Conservation (phyloP, 768 basidiomycete species). For the Lenzites betulinus region DNA sequence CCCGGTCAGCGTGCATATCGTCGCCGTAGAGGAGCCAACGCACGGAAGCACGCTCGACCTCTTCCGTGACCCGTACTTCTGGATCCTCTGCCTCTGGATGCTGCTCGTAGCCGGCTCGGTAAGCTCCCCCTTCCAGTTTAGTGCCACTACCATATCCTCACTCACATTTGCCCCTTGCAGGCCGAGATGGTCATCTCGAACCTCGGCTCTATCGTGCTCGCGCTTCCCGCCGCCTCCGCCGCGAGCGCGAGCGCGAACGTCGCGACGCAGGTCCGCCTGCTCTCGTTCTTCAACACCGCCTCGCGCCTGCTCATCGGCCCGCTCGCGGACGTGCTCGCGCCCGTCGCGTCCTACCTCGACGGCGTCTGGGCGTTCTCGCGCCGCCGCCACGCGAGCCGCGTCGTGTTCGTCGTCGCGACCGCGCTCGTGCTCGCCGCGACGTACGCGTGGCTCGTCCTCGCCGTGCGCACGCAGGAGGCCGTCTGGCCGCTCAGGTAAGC, state of each 20-base stretch:
- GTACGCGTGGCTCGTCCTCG: conserved; percentile 57
- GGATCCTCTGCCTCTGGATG: conserved; percentile 57
- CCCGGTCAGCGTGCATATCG: conserved; percentile 22
- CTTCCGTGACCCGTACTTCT: conserved; percentile 59
- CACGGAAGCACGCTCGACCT: conserved; percentile 44
- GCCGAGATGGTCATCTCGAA: conserved; percentile 85
- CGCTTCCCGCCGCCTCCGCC: conserved; percentile 45
- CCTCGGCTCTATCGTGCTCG: conserved; percentile 73
- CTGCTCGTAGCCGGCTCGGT: conserved; percentile 68
- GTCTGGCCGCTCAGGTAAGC: conserved; percentile 74
- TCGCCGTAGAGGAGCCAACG: conserved; percentile 31
- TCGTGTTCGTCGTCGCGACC: conserved; percentile 57
- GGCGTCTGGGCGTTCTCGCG: conserved; percentile 40
- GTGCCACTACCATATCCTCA: neutral
- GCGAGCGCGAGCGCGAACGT: conserved; percentile 27
- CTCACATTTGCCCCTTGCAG: conserved; percentile 34
- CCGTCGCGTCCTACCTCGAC: conserved; percentile 48
- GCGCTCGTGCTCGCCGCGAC: conserved; percentile 50
- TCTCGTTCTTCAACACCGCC: conserved; percentile 72
- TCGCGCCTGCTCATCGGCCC: conserved; percentile 69
- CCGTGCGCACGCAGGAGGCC: conserved; percentile 47
- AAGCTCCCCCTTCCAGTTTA: conserved; percentile 33
- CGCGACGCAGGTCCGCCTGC: conserved; percentile 65
- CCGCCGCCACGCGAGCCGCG: conserved; percentile 61
- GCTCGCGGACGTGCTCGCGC: conserved; percentile 73